Base-by-base conservation (phyloP, 2,329 filamentous ascomycete species). In the Dothiorella sarmentorum region DNA sequence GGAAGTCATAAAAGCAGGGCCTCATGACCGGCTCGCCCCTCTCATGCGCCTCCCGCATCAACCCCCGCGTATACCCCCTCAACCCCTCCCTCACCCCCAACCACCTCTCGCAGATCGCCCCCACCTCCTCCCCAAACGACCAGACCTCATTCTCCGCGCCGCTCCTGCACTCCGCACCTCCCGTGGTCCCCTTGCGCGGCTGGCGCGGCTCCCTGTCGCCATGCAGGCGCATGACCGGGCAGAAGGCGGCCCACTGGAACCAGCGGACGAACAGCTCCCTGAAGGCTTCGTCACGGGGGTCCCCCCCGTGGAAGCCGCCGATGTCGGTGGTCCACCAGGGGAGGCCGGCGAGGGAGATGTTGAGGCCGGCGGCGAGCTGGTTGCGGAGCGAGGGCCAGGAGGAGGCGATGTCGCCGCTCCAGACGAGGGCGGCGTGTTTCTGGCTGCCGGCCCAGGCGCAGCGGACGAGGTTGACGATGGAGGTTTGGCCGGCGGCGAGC, bases 311-410 rank as follows among this genome's bases (percentile, higher is more conserved):
- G 65, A 89, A 88, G 0, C 86, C 86, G 1, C 86, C 85, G 55
- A 88, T 88, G 63, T 88, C 85, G 0, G 85, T 88, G 0, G 85
- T 88, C 83, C 84, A 88, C 85, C 85, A 87, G 0, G 84, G 80
- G 9, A 88, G 77, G 0, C 85, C 85, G 0, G 83, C 76, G 4
- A 88, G 71, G 0, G 84, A 85, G 81, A 87, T 86, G 66, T 86
- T 85, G 18, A 88, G 72, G 0, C 85, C 85, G 0, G 85, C 85
- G 0, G 82, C 76, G 2, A 88, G 72, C 67, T 88, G 84, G 60
- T 82, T 79, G 3, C 82, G 77, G 47, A 87, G 76, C 24, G 78
- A 83, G 2, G 68, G 69, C 85, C 85, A 88, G 0, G 82, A 85
- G 0, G 80, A 84, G 0, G 85, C 85, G 60, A 88, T 85, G 64